Evolutionary conservation across 108 stramenopile species (phyloP).

Genomic region (Thalassiosira profunda): DNA sequence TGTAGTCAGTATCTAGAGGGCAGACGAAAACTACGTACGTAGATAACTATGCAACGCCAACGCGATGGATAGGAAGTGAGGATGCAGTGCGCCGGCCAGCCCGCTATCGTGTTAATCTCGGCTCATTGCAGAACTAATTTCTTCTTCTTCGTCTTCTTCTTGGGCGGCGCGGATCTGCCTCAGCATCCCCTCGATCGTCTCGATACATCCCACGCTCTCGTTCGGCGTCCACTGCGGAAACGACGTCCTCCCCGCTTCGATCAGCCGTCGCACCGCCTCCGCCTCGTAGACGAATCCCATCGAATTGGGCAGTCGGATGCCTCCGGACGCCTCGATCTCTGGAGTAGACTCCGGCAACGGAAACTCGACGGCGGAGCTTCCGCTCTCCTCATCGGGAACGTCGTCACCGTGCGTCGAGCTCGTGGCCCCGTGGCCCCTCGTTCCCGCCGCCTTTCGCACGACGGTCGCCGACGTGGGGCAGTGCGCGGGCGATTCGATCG

Average conservation of each 20-base stretch:
- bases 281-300: conserved; percentile 49
- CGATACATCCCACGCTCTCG: conserved; percentile 9
- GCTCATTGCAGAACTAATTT: too few species aligned
- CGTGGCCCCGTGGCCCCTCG: conserved; percentile 25
- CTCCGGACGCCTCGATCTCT: conserved; percentile 36
- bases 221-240: conserved; percentile 30
- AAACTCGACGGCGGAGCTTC: conserved; percentile 26
- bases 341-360: conserved; percentile 29
- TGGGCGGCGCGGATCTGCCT: too few species aligned
- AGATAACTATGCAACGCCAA: too few species aligned
- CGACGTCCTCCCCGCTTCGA: conserved; percentile 12
- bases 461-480: conserved; percentile 48
- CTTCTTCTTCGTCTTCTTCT: too few species aligned
- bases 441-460: conserved; percentile 19
- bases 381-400: not conserved
- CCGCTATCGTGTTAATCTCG: too few species aligned
- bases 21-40: too few species aligned
- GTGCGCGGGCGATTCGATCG: conserved; percentile 36
- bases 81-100: too few species aligned
- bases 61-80: too few species aligned
- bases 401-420: not conserved
- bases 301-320: conserved; percentile 50
- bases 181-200: conserved; percentile 10
- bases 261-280: conserved; percentile 44
- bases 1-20: too few species aligned